Base-by-base conservation (phyloP, 192 early-diverging fungal species). In the Spizellomyces sp. region DNA sequence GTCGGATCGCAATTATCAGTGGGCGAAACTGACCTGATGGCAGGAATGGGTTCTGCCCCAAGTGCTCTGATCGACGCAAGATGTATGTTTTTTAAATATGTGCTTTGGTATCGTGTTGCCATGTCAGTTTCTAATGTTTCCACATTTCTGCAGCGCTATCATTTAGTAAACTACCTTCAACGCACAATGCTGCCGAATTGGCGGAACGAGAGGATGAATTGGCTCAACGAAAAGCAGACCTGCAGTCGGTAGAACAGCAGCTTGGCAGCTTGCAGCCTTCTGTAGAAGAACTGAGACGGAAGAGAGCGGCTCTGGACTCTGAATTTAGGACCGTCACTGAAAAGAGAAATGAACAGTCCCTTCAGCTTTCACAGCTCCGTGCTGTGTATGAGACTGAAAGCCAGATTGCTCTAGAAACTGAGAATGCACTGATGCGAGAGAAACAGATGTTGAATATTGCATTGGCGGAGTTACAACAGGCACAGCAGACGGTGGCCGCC, bases 341-440 rank as follows among this genome's bases (percentile, higher is more conserved):
- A 5, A 82, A 90, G 65, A 90, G 91, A 50, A 82, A 90, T 57
- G 86, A 90, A 56, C 66, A 90, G 14, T 81, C 79, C 41, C 68
- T 86, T 21, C 83, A 84, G 14, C 58, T 91, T 19, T 76, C 85
- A 10, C 83, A 87, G 67, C 70, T 84, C 5, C 80, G 83, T 44
- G 84, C 86, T 7, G 65, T 82, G 27, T 86, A 87, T 60, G 91
- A 92, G 50, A 71, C 84, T 2, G 89, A 93, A 54, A 44, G 74
- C 43, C 85, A 80, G 22, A 77, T 81, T 45, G 67, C 88, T 14
- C 70, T 71, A 43, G 91, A 92, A 57, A 65, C 87, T 12, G 76
- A 90, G 75, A 79, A 60, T 12, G 70, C 63, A 9, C 61, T 92
- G 6, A 56, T 46, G 12, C 56, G 62, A 14, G 77, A 88, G 69